These are phyloP conservation scores for Ceratobasidium sp. DNA, from an alignment of 1,284 basidiomycete genomes.

Conservation along the genomic window DNA sequence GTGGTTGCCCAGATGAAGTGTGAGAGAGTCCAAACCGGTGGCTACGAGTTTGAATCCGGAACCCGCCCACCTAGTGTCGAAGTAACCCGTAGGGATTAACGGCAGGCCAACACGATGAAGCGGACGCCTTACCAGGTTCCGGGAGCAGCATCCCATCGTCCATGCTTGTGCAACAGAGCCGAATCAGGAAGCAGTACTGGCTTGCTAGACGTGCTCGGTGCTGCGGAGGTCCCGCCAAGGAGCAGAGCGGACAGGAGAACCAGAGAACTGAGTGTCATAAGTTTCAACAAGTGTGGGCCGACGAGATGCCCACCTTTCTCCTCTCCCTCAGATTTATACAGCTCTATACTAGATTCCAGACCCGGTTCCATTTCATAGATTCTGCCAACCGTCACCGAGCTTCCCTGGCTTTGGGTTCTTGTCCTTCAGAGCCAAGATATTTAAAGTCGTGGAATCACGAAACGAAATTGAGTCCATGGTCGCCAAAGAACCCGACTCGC, in stretches of 20 bases:
- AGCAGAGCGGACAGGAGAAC: too few species aligned
- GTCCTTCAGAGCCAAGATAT: neutral
- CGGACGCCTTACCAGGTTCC: slow-evolving; percentile 58
- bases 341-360: too few species aligned
- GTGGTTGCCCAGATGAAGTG: slow-evolving; percentile 62
- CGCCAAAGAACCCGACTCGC: slow-evolving; percentile 17
- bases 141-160: slow-evolving; percentile 56
- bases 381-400: neutral
- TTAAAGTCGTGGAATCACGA: neutral
- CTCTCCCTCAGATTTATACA: slow-evolving; percentile 1
- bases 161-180: slow-evolving; percentile 31
- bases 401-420: neutral
- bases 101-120: neutral
- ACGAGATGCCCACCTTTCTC: neutral
- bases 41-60: slow-evolving; percentile 67
- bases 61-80: slow-evolving; percentile 57
- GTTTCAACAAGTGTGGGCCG: neutral
- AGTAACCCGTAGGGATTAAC: neutral
- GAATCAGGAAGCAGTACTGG: slow-evolving; percentile 6
- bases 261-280: too few species aligned
- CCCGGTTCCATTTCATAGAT: neutral
- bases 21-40: slow-evolving; percentile 59
- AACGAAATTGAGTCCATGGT: neutral
- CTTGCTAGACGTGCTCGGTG: neutral
- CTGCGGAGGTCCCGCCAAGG: neutral